Evolutionary conservation across 179 eudicot species (phyloP).

Genomic region (Drosera spatulata): DNA sequence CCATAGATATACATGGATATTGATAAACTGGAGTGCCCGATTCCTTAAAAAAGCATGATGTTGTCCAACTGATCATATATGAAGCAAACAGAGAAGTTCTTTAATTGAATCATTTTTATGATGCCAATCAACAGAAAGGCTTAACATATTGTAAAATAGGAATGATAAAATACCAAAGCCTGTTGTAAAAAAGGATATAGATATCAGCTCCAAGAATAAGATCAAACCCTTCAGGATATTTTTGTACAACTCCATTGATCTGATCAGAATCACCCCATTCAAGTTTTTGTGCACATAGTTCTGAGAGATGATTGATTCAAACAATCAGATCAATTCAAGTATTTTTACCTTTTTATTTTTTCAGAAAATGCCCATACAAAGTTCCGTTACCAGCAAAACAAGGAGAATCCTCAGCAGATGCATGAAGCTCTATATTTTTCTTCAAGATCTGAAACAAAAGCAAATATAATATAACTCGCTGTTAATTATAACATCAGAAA

Average conservation of each 20-base stretch:
- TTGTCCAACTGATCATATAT: too few relatives aligned
- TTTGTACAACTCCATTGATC: slow-evolving; percentile 36
- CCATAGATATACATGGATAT: too few relatives aligned
- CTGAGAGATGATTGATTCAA: slow-evolving; percentile 19
- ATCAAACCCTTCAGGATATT: slow-evolving; percentile 70
- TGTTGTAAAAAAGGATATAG: slow-evolving; percentile 48
- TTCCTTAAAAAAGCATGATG: too few relatives aligned
- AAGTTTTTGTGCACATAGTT: slow-evolving; percentile 53
- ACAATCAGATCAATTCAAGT: slow-evolving; percentile 6
- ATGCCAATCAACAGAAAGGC: neutral
- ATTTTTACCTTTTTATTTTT: slow-evolving; percentile 6
- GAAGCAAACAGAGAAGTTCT: too few relatives aligned
- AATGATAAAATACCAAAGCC: slow-evolving; percentile 39
- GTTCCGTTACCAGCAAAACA: slow-evolving; percentile 38
- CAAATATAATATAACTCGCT: too few relatives aligned
- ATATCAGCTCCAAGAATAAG: slow-evolving; percentile 96
- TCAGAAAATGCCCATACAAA: neutral
- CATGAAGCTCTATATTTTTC: slow-evolving; percentile 61
- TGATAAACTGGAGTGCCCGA: too few relatives aligned
- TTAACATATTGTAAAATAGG: slow-evolving; percentile 17
- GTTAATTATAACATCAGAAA: too few relatives aligned
- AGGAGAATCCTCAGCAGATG: slow-evolving; percentile 31
- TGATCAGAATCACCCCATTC: slow-evolving; percentile 83
- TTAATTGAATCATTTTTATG: neutral
- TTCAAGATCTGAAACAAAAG: slow-evolving; percentile 48